Evolutionary conservation across 2,329 filamentous ascomycete species (phyloP).

Genomic region (Chalaropsis thielavioides): DNA sequence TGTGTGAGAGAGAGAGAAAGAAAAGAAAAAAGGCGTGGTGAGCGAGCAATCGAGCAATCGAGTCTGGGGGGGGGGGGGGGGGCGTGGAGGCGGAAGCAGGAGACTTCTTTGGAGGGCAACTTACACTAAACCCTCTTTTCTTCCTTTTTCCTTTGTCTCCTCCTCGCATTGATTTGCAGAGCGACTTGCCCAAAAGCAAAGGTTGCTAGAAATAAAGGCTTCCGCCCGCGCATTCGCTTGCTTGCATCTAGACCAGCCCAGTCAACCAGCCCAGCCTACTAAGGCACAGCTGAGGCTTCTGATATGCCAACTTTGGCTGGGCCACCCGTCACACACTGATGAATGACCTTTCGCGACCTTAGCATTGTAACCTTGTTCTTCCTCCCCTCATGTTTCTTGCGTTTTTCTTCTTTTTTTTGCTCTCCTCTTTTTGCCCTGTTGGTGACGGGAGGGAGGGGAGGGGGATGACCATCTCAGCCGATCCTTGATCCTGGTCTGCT

Average conservation of each 20-base stretch:
- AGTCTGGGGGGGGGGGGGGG: background rate
- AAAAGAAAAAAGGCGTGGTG: background rate
- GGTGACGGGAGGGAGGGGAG: background rate
- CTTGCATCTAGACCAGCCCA: conserved; percentile 5
- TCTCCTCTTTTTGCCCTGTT: background rate
- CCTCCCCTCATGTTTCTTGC: background rate
- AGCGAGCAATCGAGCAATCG: background rate
- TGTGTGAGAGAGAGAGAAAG: background rate
- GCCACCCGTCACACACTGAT: background rate
- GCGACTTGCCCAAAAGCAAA: background rate
- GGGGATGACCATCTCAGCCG: background rate
- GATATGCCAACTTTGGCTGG: background rate
- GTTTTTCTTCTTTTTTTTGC: background rate
- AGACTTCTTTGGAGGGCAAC: background rate
- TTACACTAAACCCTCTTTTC: background rate
- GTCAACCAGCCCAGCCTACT: background rate
- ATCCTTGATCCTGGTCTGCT: background rate
- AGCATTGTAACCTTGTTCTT: background rate
- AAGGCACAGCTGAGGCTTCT: background rate
- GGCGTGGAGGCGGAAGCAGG: background rate
- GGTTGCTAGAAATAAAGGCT: too few species aligned
- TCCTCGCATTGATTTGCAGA: background rate
- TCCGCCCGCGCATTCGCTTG: background rate
- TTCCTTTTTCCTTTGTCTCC: conserved; percentile 1
- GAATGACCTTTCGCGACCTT: background rate